Evolutionary conservation across 345 rosid genomes (phyloP), one percentile per base, ranked within the genome.

Genomic region (Linum tenue): DNA sequence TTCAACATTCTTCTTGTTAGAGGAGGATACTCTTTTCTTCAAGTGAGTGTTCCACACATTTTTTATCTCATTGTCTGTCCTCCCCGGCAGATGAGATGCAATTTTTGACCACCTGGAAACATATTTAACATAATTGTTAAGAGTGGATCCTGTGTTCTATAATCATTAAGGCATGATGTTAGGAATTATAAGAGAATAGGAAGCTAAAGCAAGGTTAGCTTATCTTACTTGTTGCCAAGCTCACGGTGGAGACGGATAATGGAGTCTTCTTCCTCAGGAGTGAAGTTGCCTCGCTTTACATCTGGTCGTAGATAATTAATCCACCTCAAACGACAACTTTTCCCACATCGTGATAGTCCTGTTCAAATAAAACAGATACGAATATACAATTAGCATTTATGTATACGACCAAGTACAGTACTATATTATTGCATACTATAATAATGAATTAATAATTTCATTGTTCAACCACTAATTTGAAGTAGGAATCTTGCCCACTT

Each of bases 41-140:
- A 92, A 73, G 71, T 85, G 84, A 6, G 94, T 92, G 63, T 92
- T 88, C 96, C 95, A 90, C 14, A 88, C 88, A 64, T 92, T 92
- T 73, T 92, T 92, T 16, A 92, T 88, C 77, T 92, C 98, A 64
- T 92, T 90, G 53, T 92, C 98, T 35, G 98, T 92, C 77, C 98
- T 73, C 68, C 97, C 97, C 0, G 96, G 85, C 37, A 92, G 70
- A 53, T 79, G 68, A 16, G 98, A 78, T 38, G 98, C 97, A 40
- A 92, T 92, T 74, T 81, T 84, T 0, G 98, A 88, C 98, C 98
- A 90, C 83, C 98, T 92, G 72, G 39, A 72, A 55, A 61, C 62
- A 37, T 53, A 67, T 14, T 42, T 17, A 43, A 43, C 6, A 43
- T 43, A 43, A 2, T 43, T 43, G 9, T 22, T 22, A 22, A 22